These are phyloP conservation scores for Omphalea diandra DNA, from an alignment of 441 rosid genomes.

Conservation along the genomic window DNA sequence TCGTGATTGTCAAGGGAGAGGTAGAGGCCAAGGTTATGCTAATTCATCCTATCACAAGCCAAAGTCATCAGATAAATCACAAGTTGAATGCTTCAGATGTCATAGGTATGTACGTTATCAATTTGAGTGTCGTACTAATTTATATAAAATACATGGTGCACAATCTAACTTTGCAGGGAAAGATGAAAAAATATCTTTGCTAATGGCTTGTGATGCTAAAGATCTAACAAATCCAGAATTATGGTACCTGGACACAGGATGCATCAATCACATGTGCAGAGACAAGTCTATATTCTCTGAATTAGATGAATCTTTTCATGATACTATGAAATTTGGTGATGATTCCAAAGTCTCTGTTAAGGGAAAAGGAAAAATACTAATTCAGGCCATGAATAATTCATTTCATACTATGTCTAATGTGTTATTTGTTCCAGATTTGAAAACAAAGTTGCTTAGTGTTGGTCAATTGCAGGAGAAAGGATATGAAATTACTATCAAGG, in stretches of 20 bases:
- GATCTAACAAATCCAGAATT: neutral
- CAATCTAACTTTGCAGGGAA: too few species aligned
- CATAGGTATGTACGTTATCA: too few species aligned
- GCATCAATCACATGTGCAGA: neutral
- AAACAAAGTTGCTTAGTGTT: neutral
- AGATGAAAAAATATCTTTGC: neutral
- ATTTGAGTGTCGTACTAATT: too few species aligned
- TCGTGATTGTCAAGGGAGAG: neutral
- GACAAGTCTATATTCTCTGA: neutral
- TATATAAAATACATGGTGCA: too few species aligned
- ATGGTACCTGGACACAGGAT: neutral
- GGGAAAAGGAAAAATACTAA: neutral
- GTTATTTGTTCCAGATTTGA: neutral
- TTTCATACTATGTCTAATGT: neutral
- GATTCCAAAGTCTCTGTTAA: neutral
- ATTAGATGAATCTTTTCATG: neutral
- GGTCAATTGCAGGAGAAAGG: neutral
- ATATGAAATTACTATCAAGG: neutral
- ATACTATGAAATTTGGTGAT: neutral
- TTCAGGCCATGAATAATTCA: neutral
- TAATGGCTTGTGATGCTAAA: neutral
- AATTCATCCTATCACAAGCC: neutral
- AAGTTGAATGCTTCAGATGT: neutral
- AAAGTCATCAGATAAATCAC: neutral
- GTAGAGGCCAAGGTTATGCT: neutral